Evolutionary conservation across 2,329 filamentous ascomycete species (phyloP).

Genomic region (Fusarium denticulatum): DNA sequence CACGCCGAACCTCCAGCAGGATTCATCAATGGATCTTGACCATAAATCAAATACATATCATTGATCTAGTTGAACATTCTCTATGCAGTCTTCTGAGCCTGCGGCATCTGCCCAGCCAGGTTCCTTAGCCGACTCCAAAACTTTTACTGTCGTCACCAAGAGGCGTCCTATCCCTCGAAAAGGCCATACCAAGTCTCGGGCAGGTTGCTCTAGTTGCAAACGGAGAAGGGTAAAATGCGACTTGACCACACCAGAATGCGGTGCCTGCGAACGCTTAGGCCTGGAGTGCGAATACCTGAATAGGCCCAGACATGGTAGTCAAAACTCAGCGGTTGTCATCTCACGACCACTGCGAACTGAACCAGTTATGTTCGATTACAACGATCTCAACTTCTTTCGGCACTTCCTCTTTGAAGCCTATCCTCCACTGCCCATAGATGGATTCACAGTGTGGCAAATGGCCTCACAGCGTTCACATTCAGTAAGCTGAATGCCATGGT

Average conservation of each 20-base stretch:
- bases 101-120: slow-evolving; percentile 1
- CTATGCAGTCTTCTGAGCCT: background rate
- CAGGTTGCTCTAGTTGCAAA: slow-evolving; percentile 48
- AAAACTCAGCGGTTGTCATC: background rate
- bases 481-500: slow-evolving; percentile 35
- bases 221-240: slow-evolving; percentile 58
- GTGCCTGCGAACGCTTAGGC: slow-evolving; percentile 49
- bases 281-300: slow-evolving; percentile 49
- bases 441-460: slow-evolving; percentile 50
- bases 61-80: background rate
- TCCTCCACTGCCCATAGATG: slow-evolving; percentile 51
- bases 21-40: background rate
- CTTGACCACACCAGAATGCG: slow-evolving; percentile 49
- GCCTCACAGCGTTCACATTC: slow-evolving; percentile 51
- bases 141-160: slow-evolving; percentile 15
- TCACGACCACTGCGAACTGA: slow-evolving; percentile 32
- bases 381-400: slow-evolving; percentile 63
- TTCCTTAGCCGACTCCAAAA: background rate
- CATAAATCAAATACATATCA: too few relatives aligned
- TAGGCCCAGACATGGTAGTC: background rate
- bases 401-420: slow-evolving; percentile 61
- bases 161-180: slow-evolving; percentile 48
- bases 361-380: slow-evolving; percentile 48
- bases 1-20: background rate
- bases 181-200: slow-evolving; percentile 49